Conservation (phyloP, 2,329 filamentous ascomycete species). For the Lachnellula arida region DNA sequence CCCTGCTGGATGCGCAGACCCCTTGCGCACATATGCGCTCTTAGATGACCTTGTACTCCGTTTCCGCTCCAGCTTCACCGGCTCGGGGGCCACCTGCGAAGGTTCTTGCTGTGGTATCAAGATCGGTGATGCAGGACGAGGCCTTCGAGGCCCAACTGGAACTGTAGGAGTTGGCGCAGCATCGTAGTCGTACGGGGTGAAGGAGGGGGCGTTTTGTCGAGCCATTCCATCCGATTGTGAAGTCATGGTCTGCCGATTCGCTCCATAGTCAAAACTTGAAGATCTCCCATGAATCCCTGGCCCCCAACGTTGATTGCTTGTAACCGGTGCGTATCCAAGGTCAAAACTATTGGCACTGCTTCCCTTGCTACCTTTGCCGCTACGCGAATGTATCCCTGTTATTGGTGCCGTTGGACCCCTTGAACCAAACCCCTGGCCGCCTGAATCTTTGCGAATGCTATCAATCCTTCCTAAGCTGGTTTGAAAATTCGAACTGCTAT, state of each 20-base stretch:
- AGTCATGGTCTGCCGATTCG: conserved; percentile 32
- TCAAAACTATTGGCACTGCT: conserved; percentile 66
- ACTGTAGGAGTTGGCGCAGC: conserved; percentile 83
- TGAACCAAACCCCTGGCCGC: conserved; percentile 33
- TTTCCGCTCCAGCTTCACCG: conserved; percentile 46
- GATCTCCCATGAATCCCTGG: conserved; percentile 50
- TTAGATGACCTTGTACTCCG: conserved; percentile 54
- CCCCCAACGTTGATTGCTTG: conserved; percentile 55
- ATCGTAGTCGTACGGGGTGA: conserved; percentile 54
- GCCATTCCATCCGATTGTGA: conserved; percentile 28
- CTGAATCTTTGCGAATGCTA: conserved; percentile 45
- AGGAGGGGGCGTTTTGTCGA: conserved; percentile 21
- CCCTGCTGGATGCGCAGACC: conserved; percentile 34
- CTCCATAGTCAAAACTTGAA: conserved; percentile 70
- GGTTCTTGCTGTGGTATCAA: conserved; percentile 24
- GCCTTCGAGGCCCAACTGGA: conserved; percentile 68
- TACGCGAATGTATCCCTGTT: conserved; percentile 47
- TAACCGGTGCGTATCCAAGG: conserved; percentile 53
- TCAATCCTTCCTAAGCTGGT: conserved; percentile 56
- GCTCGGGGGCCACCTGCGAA: conserved; percentile 16
- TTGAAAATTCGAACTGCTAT: conserved; percentile 72
- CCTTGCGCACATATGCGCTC: conserved; percentile 34
- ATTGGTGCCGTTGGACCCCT: conserved; percentile 33
- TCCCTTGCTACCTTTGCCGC: conserved; percentile 65
- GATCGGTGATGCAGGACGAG: conserved; percentile 37